Conservation (phyloP, 768 basidiomycete genomes). For the Phanerodontia chrysosporium region DNA sequence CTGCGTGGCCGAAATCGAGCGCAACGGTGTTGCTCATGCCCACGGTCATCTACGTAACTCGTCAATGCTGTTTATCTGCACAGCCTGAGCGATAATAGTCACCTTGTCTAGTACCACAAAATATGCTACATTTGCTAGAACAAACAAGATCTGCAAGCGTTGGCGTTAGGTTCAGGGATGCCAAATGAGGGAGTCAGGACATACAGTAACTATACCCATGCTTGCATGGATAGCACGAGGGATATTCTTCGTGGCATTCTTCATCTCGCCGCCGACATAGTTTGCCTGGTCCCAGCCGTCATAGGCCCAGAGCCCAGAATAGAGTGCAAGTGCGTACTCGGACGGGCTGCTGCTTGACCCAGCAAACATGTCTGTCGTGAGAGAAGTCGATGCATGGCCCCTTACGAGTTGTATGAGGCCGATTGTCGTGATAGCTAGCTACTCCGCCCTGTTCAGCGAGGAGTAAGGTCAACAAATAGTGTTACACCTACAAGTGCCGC, state of each 20-base stretch:
- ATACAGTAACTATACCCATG: constrained; percentile 76
- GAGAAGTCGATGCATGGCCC: constrained; percentile 65
- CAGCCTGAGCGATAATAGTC: background rate
- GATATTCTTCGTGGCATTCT: constrained; percentile 77
- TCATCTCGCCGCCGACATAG: constrained; percentile 88
- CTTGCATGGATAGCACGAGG: constrained; percentile 88
- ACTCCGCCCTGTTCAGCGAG: constrained; percentile 7
- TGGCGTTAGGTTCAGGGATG: constrained; percentile 26
- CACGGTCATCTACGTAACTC: constrained; percentile 46
- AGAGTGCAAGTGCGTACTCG: constrained; percentile 87
- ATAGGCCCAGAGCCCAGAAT: constrained; percentile 93
- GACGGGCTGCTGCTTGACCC: constrained; percentile 77
- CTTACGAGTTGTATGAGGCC: constrained; percentile 75
- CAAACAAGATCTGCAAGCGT: constrained; percentile 71
- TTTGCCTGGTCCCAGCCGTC: constrained; percentile 96
- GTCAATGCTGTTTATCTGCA: background rate
- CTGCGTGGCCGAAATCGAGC: constrained; percentile 83
- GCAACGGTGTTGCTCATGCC: constrained; percentile 83
- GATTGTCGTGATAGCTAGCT: constrained; percentile 71
- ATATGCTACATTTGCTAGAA: constrained; percentile 84
- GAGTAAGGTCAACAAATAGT: background rate
- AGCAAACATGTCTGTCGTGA: constrained; percentile 64
- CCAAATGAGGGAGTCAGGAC: constrained; percentile 23
- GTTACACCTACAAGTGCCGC: constrained; percentile 64
- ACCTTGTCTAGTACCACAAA: constrained; percentile 90